These are phyloP conservation scores for Wallacemonas collosoma DNA, from an alignment of 208 protist species.

Conservation along the genomic window DNA sequence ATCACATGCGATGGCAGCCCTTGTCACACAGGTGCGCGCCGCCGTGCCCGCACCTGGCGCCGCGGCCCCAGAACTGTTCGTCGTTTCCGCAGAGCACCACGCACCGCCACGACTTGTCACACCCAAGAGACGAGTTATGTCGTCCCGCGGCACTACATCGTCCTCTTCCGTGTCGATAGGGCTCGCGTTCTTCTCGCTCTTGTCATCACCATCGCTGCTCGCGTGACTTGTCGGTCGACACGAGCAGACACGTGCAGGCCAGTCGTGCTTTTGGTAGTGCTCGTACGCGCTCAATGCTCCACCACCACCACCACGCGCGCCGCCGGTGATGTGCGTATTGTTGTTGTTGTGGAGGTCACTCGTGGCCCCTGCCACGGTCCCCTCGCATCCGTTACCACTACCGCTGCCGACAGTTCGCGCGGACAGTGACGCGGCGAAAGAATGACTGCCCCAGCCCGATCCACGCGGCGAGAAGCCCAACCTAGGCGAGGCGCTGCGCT, in stretches of 20 bases:
- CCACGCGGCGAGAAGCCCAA: not conserved
- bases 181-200: not conserved
- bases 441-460: not conserved
- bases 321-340: not conserved
- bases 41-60: too few relatives aligned
- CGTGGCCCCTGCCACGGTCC: not conserved
- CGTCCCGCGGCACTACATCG: too few relatives aligned
- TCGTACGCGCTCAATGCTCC: conserved; percentile 6
- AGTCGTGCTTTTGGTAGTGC: conserved; percentile 2
- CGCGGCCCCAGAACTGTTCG: too few relatives aligned
- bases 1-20: too few relatives aligned
- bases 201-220: not conserved
- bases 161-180: too few relatives aligned
- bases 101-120: too few relatives aligned
- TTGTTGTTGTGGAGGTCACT: too few relatives aligned
- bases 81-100: too few relatives aligned
- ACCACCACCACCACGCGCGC: not conserved
- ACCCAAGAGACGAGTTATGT: too few relatives aligned
- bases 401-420: not conserved
- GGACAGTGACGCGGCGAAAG: conserved; percentile 1
- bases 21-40: too few relatives aligned
- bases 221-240: not conserved
- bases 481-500: not conserved
- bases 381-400: not conserved
- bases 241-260: not conserved